Percentiles rank a stretch among this genome's conserved stretches.
Evolutionary conservation across 164 flowering plant genomes (phyloP).

Genomic region (Nymphaea colorata): DNA sequence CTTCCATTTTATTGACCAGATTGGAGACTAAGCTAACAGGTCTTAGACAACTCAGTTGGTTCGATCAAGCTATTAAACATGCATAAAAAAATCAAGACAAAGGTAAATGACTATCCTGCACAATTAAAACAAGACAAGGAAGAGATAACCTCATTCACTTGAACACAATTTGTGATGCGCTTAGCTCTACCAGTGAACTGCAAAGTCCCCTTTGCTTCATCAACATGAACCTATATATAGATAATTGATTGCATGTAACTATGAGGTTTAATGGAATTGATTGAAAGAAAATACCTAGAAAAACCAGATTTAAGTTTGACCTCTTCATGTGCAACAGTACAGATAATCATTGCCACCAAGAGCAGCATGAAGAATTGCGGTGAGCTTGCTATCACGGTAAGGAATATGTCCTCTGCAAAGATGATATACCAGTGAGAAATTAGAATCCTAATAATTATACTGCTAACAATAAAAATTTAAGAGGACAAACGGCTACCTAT

Average conservation of each 20-base stretch:
- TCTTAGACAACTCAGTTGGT: too few species aligned
- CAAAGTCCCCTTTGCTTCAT: conserved; percentile 94
- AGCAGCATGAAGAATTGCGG: conserved; percentile 96
- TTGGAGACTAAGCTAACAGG: too few species aligned
- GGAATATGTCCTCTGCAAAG: conserved; percentile 84
- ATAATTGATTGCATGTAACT: neutral
- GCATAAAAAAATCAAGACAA: too few species aligned
- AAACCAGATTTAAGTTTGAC: conserved; percentile 18
- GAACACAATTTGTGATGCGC: conserved; percentile 83
- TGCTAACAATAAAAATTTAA: too few species aligned
- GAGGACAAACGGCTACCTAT: too few species aligned
- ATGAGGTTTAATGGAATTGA: neutral
- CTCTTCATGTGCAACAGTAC: conserved; percentile 98
- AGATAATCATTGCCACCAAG: conserved; percentile 97
- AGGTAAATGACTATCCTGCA: too few species aligned
- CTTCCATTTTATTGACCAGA: too few species aligned
- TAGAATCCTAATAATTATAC: too few species aligned
- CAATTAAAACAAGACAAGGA: too few species aligned
- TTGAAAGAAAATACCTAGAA: neutral
- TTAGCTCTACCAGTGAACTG: conserved; percentile 98
- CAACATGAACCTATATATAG: conserved; percentile 52
- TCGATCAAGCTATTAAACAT: too few species aligned
- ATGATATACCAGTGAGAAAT: too few species aligned
- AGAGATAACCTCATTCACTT: conserved; percentile 77
- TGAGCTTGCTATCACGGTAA: conserved; percentile 92